Evolutionary conservation across 495 filamentous ascomycete genomes (phyloP).

Genomic region (Aspergillus panamensis): DNA sequence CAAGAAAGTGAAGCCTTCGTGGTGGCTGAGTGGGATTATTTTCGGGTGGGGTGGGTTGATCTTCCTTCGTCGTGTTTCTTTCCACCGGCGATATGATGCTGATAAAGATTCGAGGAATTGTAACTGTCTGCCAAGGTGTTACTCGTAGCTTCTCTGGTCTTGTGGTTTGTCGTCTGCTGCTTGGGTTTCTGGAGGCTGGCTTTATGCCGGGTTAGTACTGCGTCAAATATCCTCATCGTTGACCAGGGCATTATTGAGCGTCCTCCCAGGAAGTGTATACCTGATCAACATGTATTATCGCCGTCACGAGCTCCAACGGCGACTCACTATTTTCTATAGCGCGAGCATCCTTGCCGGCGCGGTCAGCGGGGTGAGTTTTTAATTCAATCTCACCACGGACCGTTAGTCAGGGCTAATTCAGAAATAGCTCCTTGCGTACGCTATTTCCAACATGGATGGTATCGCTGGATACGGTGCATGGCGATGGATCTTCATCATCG

Average conservation of each 20-base stretch:
- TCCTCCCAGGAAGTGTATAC: conserved; percentile 33
- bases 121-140: conserved; percentile 52
- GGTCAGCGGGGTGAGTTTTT: conserved; percentile 45
- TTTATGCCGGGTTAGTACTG: conserved; percentile 45
- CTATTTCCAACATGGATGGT: conserved; percentile 42
- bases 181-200: conserved; percentile 52
- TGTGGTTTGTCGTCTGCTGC: conserved; percentile 47
- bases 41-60: conserved; percentile 43
- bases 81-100: background rate
- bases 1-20: conserved; percentile 58
- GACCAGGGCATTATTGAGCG: background rate
- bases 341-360: conserved; percentile 53
- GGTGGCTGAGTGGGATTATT: conserved; percentile 45
- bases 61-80: background rate
- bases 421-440: conserved; percentile 19
- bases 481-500: conserved; percentile 26
- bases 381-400: background rate
- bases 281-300: conserved; percentile 57
- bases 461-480: conserved; percentile 26
- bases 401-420: background rate
- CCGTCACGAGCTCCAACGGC: conserved; percentile 53
- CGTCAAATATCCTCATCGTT: background rate
- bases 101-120: conserved; percentile 22
- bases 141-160: conserved; percentile 47
- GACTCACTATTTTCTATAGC: conserved; percentile 55